Base-by-base conservation (phyloP, 441 rosid species). In the Capsella rubella region DNA sequence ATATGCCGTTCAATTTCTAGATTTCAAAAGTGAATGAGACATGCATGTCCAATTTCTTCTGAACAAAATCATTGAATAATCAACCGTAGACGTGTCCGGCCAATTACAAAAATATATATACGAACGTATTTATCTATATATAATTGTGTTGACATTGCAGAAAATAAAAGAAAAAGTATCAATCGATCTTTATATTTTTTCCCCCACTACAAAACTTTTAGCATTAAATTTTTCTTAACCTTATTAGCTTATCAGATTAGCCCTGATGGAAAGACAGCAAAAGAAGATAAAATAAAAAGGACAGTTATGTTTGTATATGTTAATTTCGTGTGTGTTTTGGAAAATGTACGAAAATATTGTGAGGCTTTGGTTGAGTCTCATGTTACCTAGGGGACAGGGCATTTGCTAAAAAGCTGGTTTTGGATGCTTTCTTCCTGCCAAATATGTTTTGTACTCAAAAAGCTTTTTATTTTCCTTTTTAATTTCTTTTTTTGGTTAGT, bases 171-270 rank as follows among this genome's bases (percentile, higher is more conserved):
- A 4, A 63, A 43, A 32, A 4, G 42, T 62, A 21, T 54, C 60
- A 63, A 69, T 28, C 37, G 39, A 37, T 8, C 25, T 34, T 43
- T 1, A 1, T 1, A 0, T 4, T 6, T 25, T 35, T 42, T 35
- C 8, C 54, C 3, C 37, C 54, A 70, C 56, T 58, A 35, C 16
- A 13, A 40, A 37, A 28, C 82, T 85, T 87, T 82, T 59, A 46
- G 78, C 80, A 84, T 81, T 84, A 74, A 76, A 64, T 79, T 79
- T 21, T 12, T 42, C 79, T 61, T 58, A 77, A 65, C 76, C 57
- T 65, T 71, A 77, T 66, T 77, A 71, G 72, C 72, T 77, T 64
- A 77, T 77, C 68, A 77, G 76, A 77, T 71, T 77, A 77, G 72
- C 76, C 43, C 76, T 64, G 68, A 70, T 21, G 75, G 75, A 71